These are phyloP conservation scores for Oryza brachyantha DNA, from an alignment of 176 grass and related monocot species.

Conservation along the genomic window DNA sequence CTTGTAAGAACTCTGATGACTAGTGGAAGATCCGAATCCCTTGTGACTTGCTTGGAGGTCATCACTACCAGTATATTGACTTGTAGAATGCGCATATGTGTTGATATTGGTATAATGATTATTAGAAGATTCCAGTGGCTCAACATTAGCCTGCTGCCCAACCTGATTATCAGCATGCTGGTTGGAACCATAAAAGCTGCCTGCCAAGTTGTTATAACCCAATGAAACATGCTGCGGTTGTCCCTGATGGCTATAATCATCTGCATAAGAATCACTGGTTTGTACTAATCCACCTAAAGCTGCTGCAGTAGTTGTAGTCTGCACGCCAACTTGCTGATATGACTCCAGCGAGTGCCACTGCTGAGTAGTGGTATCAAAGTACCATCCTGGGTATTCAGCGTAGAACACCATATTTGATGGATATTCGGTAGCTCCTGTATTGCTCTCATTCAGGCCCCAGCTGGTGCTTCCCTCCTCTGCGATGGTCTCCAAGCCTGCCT, in stretches of 20 bases:
- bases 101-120: neutral
- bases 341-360: slow-evolving; percentile 68
- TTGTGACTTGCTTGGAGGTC: slow-evolving; percentile 19
- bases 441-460: slow-evolving; percentile 39
- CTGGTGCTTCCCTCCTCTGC: slow-evolving; percentile 48
- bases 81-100: slow-evolving; percentile 31
- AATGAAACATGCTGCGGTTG: slow-evolving; percentile 25
- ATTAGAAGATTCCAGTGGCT: slow-evolving; percentile 8
- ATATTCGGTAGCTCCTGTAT: slow-evolving; percentile 39
- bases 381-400: slow-evolving; percentile 79
- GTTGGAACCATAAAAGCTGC: slow-evolving; percentile 37
- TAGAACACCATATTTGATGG: slow-evolving; percentile 88
- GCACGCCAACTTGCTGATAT: slow-evolving; percentile 44
- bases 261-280: slow-evolving; percentile 7
- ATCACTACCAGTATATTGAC: slow-evolving; percentile 13
- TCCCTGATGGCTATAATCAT: slow-evolving; percentile 22
- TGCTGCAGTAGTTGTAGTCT: slow-evolving; percentile 30
- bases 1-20: slow-evolving; percentile 24
- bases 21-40: slow-evolving; percentile 16
- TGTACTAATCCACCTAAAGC: slow-evolving; percentile 16
- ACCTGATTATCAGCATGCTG: slow-evolving; percentile 26
- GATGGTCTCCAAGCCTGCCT: slow-evolving; percentile 66
- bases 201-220: slow-evolving; percentile 9
- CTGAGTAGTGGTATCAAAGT: slow-evolving; percentile 75
- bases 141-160: slow-evolving; percentile 12